A percentile compares a stretch with the other conserved stretches of the same genome.
These are phyloP conservation scores for Oldenlandia corymbosa DNA, from an alignment of 257 asterid genomes.

Conservation along the genomic window DNA sequence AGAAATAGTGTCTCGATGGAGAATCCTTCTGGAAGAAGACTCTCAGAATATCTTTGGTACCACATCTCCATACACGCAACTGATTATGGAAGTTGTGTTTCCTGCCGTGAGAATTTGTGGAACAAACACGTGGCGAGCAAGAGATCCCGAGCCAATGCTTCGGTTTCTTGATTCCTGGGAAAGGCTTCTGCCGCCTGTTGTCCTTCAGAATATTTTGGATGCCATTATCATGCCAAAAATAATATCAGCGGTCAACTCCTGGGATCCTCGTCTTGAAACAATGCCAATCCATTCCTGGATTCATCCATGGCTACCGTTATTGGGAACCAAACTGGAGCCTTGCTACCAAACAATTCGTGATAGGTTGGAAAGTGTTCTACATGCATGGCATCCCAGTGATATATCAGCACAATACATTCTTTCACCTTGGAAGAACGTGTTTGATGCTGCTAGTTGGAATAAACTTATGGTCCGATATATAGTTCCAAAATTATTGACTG, in stretches of 20 bases:
- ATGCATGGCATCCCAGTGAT: conserved; percentile 92
- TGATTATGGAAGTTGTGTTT: conserved; percentile 83
- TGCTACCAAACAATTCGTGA: conserved; percentile 74
- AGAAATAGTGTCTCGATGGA: conserved; percentile 65
- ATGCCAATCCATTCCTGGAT: conserved; percentile 87
- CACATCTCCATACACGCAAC: conserved; percentile 68
- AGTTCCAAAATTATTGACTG: conserved; percentile 52
- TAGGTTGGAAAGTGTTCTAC: conserved; percentile 76
- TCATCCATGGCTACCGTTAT: conserved; percentile 85
- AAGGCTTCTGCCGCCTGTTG: conserved; percentile 54
- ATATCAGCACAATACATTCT: conserved; percentile 66
- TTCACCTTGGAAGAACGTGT: conserved; percentile 84
- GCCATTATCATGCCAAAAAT: conserved; percentile 62
- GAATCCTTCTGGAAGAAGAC: conserved; percentile 53
- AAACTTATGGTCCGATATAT: conserved; percentile 63
- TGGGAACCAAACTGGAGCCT: conserved; percentile 64
- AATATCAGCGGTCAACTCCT: conserved; percentile 67
- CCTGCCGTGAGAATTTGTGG: conserved; percentile 96
- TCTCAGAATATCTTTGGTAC: conserved; percentile 32
- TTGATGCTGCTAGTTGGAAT: conserved; percentile 88
- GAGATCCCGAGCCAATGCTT: conserved; percentile 89
- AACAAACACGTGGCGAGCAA: conserved; percentile 84
- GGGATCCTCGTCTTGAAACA: conserved; percentile 91
- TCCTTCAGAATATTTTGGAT: conserved; percentile 59
- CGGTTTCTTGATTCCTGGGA: conserved; percentile 86